phyloP scores from a whole-genome alignment of 352 stramenopile species.

The Globisporangium cylindrosporum region DNA sequence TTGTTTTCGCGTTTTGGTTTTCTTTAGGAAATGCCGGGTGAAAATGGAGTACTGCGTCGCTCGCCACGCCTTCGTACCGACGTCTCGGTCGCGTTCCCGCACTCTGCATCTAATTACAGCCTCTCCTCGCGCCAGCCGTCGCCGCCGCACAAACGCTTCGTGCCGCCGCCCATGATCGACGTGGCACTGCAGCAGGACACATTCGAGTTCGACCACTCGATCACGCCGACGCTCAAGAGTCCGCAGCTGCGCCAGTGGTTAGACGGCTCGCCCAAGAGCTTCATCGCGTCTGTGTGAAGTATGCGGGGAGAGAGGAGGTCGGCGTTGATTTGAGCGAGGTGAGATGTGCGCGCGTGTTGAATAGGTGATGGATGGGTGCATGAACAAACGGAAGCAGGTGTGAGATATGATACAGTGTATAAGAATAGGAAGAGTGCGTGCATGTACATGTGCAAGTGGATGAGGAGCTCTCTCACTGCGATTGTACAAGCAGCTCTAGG shows the following conservation, averaged over 20 bases:
- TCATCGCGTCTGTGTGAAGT: conserved; percentile 73
- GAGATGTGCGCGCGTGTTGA: background rate
- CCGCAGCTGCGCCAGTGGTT: conserved; percentile 82
- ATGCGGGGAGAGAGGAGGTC: background rate
- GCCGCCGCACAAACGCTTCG: conserved; percentile 70
- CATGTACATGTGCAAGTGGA: background rate
- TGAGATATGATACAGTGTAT: conserved; percentile 2
- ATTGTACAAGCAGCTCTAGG: background rate
- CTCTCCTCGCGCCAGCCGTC: conserved; percentile 41
- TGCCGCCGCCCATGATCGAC: conserved; percentile 64
- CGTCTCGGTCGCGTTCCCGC: conserved; percentile 81
- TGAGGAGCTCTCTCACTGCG: background rate
- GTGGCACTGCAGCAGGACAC: conserved; percentile 77
- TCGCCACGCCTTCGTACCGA: conserved; percentile 80
- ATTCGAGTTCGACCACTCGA: conserved; percentile 84
- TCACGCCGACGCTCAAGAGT: conserved; percentile 86
- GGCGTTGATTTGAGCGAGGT: background rate
- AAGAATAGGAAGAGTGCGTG: background rate
- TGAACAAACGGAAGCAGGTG: background rate
- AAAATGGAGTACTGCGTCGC: conserved; percentile 62
- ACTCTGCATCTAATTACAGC: conserved; percentile 45
- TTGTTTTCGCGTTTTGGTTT: background rate
- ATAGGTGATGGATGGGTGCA: background rate
- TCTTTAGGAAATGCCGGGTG: conserved; percentile 63
- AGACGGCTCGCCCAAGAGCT: conserved; percentile 77